Evolutionary conservation across 2,329 filamentous ascomycete genomes (phyloP), one percentile per base, ranked within the genome.

Genomic region (Arthroderma uncinatum): DNA sequence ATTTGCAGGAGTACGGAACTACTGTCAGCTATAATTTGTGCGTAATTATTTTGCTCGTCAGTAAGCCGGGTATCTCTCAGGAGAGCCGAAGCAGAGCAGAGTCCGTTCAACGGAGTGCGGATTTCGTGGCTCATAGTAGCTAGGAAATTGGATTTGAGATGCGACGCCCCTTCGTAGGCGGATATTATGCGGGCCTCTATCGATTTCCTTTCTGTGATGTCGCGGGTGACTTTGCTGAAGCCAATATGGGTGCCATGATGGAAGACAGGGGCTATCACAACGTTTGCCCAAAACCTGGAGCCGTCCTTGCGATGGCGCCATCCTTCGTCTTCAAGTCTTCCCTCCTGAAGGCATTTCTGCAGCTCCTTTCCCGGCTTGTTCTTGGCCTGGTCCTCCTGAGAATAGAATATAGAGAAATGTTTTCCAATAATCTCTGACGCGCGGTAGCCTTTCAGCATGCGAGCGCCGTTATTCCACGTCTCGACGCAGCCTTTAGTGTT

Each of bases 81-180:
- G 60, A 84, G 75, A 12, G 78, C 75, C 58, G 80, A 73, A n/a
- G 81, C 81, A 14, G 80, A 76, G 21, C 82, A 71, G 74, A 84
- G 79, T 36, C 80, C 81, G 62, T 84, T 81, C 77, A 85, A 83
- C 0, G 82, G 82, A 0, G 82, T 85, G 42, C 82, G 76, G 57
- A 84, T 81, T 65, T 84, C 82, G 63, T 85, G 82, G 53, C 76
- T 79, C 78, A 84, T 84, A 64, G 84, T 82, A 54, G 79, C 80
- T 25, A 83, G 66, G 60, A 84, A 84, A 30, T 82, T 79, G 3
- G 76, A 80, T 66, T 84, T 84, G 58, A 84, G 67, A 61, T 79
- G 79, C n/a, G 79, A 78, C n/a, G 80, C 78, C 66, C 84, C 81
- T 63, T 84, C 81, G 61, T 79, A 82, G 1, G 79, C 80, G 9